Evolutionary conservation across 2,329 filamentous ascomycete genomes (phyloP).

Genomic region (Fusarium sp.): DNA sequence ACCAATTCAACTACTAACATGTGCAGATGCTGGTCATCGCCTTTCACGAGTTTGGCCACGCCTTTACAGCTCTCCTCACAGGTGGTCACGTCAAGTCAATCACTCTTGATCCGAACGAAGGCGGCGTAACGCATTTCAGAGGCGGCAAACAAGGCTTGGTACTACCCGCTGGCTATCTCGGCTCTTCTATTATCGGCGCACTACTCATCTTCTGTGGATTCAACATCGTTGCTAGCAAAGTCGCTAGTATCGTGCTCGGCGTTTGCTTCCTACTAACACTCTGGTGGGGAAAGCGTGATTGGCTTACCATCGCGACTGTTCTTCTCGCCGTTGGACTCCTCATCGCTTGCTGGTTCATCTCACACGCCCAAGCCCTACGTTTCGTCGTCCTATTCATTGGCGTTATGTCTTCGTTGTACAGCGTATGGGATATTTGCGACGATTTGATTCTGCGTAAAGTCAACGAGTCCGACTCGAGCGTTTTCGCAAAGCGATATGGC

Average conservation of each 20-base stretch:
- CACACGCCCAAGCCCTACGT: constrained; percentile 77
- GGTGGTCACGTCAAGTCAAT: constrained; percentile 81
- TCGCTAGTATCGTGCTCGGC: constrained; percentile 79
- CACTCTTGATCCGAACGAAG: constrained; percentile 80
- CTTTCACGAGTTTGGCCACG: constrained; percentile 84
- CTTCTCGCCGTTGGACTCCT: constrained; percentile 77
- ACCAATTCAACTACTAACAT: constrained; percentile 9
- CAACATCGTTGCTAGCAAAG: constrained; percentile 82
- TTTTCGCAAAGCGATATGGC: constrained; percentile 82
- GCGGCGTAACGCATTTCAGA: constrained; percentile 81
- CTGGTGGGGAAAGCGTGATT: constrained; percentile 84
- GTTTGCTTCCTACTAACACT: constrained; percentile 82
- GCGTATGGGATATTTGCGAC: constrained; percentile 87
- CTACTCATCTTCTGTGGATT: constrained; percentile 84
- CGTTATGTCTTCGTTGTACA: constrained; percentile 84
- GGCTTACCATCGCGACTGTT: constrained; percentile 79
- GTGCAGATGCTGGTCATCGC: constrained; percentile 82
- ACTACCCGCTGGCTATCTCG: constrained; percentile 81
- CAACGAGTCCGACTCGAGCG: constrained; percentile 81
- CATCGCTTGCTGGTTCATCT: constrained; percentile 83
- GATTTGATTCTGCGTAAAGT: constrained; percentile 84
- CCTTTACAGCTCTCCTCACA: constrained; percentile 77
- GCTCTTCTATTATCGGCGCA: constrained; percentile 80
- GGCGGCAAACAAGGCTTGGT: constrained; percentile 78
- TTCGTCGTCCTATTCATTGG: constrained; percentile 85